Base-by-base conservation (phyloP, 768 basidiomycete genomes). In the Boletus reticulatus region DNA sequence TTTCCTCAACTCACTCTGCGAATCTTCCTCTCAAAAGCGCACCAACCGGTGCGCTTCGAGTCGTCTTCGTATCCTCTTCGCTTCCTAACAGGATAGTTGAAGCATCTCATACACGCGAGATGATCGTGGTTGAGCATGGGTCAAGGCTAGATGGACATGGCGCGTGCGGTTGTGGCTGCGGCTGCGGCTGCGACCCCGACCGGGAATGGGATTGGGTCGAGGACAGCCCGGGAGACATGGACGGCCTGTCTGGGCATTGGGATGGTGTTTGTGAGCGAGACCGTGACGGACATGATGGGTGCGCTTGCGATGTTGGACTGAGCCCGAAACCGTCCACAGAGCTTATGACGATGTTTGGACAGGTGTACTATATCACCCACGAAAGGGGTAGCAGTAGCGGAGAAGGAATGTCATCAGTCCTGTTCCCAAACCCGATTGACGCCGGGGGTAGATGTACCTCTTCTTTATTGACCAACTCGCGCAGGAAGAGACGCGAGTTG, bases 401-500 rank as follows among this genome's bases (percentile, higher is more conserved):
- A 22, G 20, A 46, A 16, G 1, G 4, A 8, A n/a, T 0, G 4
- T 6, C 8, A 2, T 63, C 20, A 64, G 43, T 29, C 16, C 6
- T 6, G 1, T 42, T 2, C 16, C 13, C 17, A 6, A 43, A 2
- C 36, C 39, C 16, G 27, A 24, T 42, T 38, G 1, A 50, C 9
- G 2, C 1, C 8, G 3, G n/a, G 27, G 29, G 17, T 16, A 24
- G 20, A 52, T 49, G 4, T 17, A 71, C 70, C 27, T 70, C 59
- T 6, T 70, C 66, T 0, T 62, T 68, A 1, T 68, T 53, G 10
- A 64, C 55, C 43, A 70, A 24, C 24, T 72, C 69, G 7, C 69
- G 68, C 2, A 70, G 32, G 27, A 72, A 51, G 11, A 60, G 43
- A 6, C 69, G 71, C 6, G 68, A 70, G 48, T 70, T 70, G 11